A percentile compares a stretch with the other conserved stretches of the same genome.
Conservation (phyloP, 176 grass and related monocot species). For the Ampelocalamus luodianensis region DNA sequence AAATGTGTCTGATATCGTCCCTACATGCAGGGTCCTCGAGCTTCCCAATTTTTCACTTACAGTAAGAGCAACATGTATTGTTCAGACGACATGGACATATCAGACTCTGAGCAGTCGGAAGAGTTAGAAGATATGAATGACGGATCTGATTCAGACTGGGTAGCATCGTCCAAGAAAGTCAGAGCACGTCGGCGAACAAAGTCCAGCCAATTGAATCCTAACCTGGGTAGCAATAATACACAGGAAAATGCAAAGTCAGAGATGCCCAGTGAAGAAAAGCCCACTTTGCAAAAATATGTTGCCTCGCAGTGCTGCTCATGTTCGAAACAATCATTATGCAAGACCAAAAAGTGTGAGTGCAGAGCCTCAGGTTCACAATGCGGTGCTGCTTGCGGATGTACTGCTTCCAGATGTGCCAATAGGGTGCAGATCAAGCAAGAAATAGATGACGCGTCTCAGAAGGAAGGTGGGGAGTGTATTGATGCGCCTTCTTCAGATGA, state of each 20-base stretch:
- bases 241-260: conserved; percentile 36
- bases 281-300: conserved; percentile 28
- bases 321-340: conserved; percentile 62
- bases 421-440: conserved; percentile 44
- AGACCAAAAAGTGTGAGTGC: conserved; percentile 86
- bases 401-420: conserved; percentile 71
- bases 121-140: conserved; percentile 53
- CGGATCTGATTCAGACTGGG: conserved; percentile 66
- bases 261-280: conserved; percentile 43
- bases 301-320: conserved; percentile 65
- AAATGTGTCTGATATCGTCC: conserved; percentile 27
- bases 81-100: conserved; percentile 92
- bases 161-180: conserved; percentile 46
- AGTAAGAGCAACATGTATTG: conserved; percentile 37
- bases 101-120: conserved; percentile 65
- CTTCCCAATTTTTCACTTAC: conserved; percentile 37
- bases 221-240: not conserved
- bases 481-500: conserved; percentile 48
- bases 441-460: conserved; percentile 25
- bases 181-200: conserved; percentile 38
- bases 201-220: conserved; percentile 27
- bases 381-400: conserved; percentile 61
- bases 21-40: conserved; percentile 45
- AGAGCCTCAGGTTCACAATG: conserved; percentile 57
- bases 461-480: conserved; percentile 25